Conservation (phyloP, 2,329 filamentous ascomycete genomes). For the Escovopsis sp. region DNA sequence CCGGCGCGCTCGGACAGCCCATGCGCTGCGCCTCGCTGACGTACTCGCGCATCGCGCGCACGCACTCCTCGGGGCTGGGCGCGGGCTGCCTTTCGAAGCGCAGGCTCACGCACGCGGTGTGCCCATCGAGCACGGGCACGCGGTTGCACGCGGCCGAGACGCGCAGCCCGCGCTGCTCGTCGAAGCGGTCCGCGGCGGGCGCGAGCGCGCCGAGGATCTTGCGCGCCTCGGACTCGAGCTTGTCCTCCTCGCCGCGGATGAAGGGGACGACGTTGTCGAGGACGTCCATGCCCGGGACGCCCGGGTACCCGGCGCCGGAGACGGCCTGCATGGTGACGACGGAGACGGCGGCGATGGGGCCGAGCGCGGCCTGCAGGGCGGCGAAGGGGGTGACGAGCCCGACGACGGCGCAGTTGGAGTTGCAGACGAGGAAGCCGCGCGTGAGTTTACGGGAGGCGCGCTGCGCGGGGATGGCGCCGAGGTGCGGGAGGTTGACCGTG, state of each 20-base stretch:
- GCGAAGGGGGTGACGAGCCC: slow-evolving; percentile 91
- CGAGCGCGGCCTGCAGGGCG: slow-evolving; percentile 74
- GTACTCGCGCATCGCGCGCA: slow-evolving; percentile 66
- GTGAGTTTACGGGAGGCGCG: slow-evolving; percentile 54
- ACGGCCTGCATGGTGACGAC: slow-evolving; percentile 94
- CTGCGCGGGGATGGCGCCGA: slow-evolving; percentile 83
- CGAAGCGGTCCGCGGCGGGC: slow-evolving; percentile 55
- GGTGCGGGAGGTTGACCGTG: slow-evolving; percentile 80
- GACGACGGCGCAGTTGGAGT: slow-evolving; percentile 96
- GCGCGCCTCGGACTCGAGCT: slow-evolving; percentile 84
- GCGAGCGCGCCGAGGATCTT: slow-evolving; percentile 82
- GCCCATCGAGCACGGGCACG: slow-evolving; percentile 88
- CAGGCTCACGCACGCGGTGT: slow-evolving; percentile 86
- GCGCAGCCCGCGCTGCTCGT: slow-evolving; percentile 57
- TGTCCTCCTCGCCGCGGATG: slow-evolving; percentile 89
- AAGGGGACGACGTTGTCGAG: slow-evolving; percentile 92
- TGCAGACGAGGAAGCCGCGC: slow-evolving; percentile 90
- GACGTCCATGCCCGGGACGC: slow-evolving; percentile 87
- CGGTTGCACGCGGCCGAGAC: slow-evolving; percentile 85
- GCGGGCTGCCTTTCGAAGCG: slow-evolving; percentile 62
- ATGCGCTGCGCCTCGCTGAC: slow-evolving; percentile 67
- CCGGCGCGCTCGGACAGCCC: slow-evolving; percentile 76
- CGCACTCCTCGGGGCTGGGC: slow-evolving; percentile 62
- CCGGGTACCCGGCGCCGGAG: slow-evolving; percentile 81
- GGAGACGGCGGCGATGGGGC: slow-evolving; percentile 57